These are phyloP conservation scores for Oryza coarctata DNA, from an alignment of 176 grass and related monocot species.

Conservation along the genomic window DNA sequence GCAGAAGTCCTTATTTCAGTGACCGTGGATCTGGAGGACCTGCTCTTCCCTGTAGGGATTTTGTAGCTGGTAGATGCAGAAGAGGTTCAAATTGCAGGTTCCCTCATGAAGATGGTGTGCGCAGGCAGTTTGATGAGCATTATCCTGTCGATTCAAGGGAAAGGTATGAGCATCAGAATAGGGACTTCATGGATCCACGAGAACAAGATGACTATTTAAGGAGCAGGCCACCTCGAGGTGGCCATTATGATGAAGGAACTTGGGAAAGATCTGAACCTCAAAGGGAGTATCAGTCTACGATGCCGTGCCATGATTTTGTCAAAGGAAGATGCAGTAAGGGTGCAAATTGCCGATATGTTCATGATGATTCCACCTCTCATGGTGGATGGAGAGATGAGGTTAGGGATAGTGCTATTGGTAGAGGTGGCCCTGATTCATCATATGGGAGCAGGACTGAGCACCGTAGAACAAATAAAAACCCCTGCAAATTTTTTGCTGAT, in stretches of 20 bases:
- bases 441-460: constrained; percentile 54
- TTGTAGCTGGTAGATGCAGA: constrained; percentile 77
- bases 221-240: constrained; percentile 47
- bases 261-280: constrained; percentile 62
- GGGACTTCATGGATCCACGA: constrained; percentile 58
- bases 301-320: constrained; percentile 81
- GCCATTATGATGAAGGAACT: constrained; percentile 57
- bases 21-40: constrained; percentile 53
- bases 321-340: constrained; percentile 81
- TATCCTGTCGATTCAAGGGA: constrained; percentile 55
- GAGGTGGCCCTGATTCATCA: constrained; percentile 56
- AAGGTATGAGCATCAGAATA: constrained; percentile 49
- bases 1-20: constrained; percentile 67
- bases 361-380: constrained; percentile 67
- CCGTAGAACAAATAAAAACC: constrained; percentile 57
- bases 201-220: constrained; percentile 62
- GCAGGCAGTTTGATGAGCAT: constrained; percentile 44
- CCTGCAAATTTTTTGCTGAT: constrained; percentile 88
- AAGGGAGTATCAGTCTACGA: constrained; percentile 48
- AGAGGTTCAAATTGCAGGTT: constrained; percentile 77
- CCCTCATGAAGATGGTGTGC: constrained; percentile 74
- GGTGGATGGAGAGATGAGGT: constrained; percentile 69
- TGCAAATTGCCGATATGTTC: constrained; percentile 61
- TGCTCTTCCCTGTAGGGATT: constrained; percentile 76
- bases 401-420: constrained; percentile 50